Percentiles rank a stretch among this genome's conserved stretches.
These are phyloP conservation scores for Leucosporidium scottii DNA, from an alignment of 768 basidiomycete genomes.

Conservation along the genomic window DNA sequence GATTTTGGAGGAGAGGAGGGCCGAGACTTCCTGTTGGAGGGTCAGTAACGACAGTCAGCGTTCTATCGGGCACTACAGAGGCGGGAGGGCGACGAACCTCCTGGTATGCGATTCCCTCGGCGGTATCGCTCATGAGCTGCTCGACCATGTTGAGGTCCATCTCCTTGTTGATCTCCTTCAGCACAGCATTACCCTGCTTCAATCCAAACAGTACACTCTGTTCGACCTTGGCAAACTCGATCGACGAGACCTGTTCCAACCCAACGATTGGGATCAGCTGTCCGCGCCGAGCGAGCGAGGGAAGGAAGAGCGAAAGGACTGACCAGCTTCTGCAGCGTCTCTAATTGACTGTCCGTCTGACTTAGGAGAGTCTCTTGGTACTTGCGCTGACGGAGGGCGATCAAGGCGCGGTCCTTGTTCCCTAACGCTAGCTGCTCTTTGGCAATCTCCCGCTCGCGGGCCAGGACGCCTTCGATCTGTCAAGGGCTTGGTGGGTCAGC, in stretches of 20 bases:
- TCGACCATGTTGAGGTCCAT: constrained; percentile 90
- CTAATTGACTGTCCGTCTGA: constrained; percentile 85
- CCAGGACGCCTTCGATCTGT: constrained; percentile 78
- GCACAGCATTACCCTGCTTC: constrained; percentile 83
- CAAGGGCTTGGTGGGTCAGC: background rate
- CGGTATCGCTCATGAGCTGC: constrained; percentile 83
- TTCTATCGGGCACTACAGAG: too few species aligned
- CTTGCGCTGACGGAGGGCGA: constrained; percentile 81
- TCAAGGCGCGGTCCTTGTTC: constrained; percentile 76
- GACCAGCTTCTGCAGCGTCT: constrained; percentile 81
- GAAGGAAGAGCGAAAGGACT: constrained; percentile 36
- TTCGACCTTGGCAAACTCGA: constrained; percentile 93
- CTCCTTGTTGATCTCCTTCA: constrained; percentile 89
- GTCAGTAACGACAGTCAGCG: background rate
- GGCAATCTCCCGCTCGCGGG: constrained; percentile 83
- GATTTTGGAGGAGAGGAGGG: constrained; percentile 72
- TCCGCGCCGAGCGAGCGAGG: background rate
- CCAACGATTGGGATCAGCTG: background rate
- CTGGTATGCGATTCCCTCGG: constrained; percentile 87
- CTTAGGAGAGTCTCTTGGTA: constrained; percentile 81
- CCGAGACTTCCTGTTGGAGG: constrained; percentile 78
- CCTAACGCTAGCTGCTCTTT: constrained; percentile 70
- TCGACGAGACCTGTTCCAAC: constrained; percentile 69
- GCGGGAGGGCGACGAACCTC: constrained; percentile 34
- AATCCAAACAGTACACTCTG: constrained; percentile 86